Percentiles rank a stretch among this genome's conserved stretches.
Conservation (phyloP, 1,284 basidiomycete species). For the Fomitopsis palustris region DNA sequence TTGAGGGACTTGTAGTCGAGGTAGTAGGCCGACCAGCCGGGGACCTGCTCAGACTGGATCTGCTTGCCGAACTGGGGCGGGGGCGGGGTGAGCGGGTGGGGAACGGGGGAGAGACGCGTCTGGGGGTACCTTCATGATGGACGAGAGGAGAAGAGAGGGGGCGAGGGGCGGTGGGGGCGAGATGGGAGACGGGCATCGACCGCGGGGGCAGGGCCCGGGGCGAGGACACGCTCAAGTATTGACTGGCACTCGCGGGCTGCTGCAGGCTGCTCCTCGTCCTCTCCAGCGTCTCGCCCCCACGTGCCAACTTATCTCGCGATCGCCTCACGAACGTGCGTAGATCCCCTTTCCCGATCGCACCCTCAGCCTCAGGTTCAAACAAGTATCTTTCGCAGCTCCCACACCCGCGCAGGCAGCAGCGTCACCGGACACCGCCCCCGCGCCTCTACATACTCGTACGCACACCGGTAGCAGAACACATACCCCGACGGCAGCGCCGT, state of each 20-base stretch:
- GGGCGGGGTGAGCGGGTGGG: conserved; percentile 13
- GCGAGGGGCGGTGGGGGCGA: neutral
- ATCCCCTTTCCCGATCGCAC: conserved; percentile 3
- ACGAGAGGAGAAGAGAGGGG: neutral
- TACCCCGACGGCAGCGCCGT: conserved; percentile 91
- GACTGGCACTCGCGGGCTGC: neutral
- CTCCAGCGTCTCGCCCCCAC: conserved; percentile 2
- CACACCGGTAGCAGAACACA: conserved; percentile 95
- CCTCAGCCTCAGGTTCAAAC: conserved; percentile 40
- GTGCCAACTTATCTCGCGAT: conserved; percentile 16
- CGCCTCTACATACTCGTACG: conserved; percentile 80
- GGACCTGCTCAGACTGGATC: conserved; percentile 94
- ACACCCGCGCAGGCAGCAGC: conserved; percentile 65
- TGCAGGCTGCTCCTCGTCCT: too few relatives aligned
- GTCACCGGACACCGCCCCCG: conserved; percentile 87
- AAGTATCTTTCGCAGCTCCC: conserved; percentile 87
- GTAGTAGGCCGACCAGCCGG: conserved; percentile 96
- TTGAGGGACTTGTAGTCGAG: conserved; percentile 98
- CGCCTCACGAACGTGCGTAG: conserved; percentile 27
- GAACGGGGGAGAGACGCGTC: conserved; percentile 1
- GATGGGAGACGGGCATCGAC: conserved; percentile 6
- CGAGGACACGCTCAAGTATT: neutral
- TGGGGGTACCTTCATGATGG: conserved; percentile 33
- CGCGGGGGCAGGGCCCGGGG: conserved; percentile 2
- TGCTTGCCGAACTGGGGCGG: conserved; percentile 90